Base-by-base conservation (phyloP, 257 asterid species). In the Osmanthus fragrans region DNA sequence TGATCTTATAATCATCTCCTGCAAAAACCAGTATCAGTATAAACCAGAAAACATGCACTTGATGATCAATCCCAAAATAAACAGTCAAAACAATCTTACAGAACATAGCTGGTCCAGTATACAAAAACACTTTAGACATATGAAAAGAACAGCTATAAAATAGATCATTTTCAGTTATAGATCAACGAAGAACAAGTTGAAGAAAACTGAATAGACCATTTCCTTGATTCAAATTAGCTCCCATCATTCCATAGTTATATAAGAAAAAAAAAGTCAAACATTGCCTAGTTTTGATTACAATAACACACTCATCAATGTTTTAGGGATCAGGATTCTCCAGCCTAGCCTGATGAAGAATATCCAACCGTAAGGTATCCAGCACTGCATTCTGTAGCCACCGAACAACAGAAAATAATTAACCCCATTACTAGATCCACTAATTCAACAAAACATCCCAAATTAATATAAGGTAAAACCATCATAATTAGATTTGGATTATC, bases 1-100 rank as follows among this genome's bases (percentile, higher is more conserved):
- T 95, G 84, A 95, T 95, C 83, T 95, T 95, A 85, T 93, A 95
- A 90, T 95, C 99, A 87, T 95, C 98, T 27, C 99, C 99, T 96
- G 96, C 83, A 86, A 70, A 79, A 58, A 78, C 56, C 65, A 16
- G 42, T 56, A 72, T 73, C 65, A 16, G 42, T 56, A 72, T 42
- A n/a, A 40, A 54, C 10, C 30, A 27, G 65, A 18, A 63, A 71
- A 21, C 15, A 72, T 66, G 47, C 42, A 40, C 72, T 58, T 36
- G 29, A 37, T 37, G 7, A 40, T 40, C 15, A 40, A 40, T 40
- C 49, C 16, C 49, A 40, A 40, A 37, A 40, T 11, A 40, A 54
- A 36, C 9, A 29, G 16, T 11, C 47, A 39, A 36, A 36, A 18
- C 66, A 49, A n/a, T 54, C 64, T 54, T 0, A 58, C 19, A 60